Conservation (phyloP, 2,329 filamentous ascomycete genomes). For the Thelonectria blattea region DNA sequence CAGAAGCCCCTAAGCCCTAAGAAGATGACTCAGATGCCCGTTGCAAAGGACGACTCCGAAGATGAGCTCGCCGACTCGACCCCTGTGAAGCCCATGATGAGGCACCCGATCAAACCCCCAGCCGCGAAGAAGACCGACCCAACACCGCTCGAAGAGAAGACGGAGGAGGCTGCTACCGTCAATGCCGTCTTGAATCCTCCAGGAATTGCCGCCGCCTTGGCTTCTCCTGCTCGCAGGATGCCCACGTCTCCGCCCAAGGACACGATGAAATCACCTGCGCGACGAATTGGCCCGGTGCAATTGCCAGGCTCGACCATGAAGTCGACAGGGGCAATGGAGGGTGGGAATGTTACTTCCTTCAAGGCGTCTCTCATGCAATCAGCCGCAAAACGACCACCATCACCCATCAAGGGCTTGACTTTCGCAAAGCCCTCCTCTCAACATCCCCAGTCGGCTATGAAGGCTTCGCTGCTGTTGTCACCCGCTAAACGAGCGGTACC, state of each 20-base stretch:
- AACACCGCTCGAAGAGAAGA: constrained; percentile 21
- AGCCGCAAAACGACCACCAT: constrained; percentile 57
- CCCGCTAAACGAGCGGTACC: constrained; percentile 55
- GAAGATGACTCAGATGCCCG: constrained; percentile 65
- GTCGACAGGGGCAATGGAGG: constrained; percentile 20
- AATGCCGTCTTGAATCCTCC: constrained; percentile 43
- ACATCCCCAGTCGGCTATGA: constrained; percentile 48
- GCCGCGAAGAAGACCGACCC: constrained; percentile 22
- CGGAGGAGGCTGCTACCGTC: constrained; percentile 36
- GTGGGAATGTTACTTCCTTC: constrained; percentile 40
- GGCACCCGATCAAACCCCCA: constrained; percentile 60
- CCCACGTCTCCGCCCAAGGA: constrained; percentile 61
- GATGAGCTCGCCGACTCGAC: constrained; percentile 64
- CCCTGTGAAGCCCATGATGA: constrained; percentile 59
- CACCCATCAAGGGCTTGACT: constrained; percentile 49
- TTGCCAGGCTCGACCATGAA: constrained; percentile 45
- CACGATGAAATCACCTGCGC: constrained; percentile 61
- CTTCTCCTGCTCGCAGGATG: constrained; percentile 62
- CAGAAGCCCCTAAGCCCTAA: constrained; percentile 67
- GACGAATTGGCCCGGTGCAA: constrained; percentile 44
- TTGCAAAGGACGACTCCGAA: constrained; percentile 58
- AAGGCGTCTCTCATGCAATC: constrained; percentile 56
- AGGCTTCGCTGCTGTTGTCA: constrained; percentile 55
- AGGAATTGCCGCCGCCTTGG: constrained; percentile 50
- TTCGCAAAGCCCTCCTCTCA: constrained; percentile 37